These are phyloP conservation scores for Nakazawaea siamensis DNA, from an alignment of 805 yeast species.

Conservation along the genomic window DNA sequence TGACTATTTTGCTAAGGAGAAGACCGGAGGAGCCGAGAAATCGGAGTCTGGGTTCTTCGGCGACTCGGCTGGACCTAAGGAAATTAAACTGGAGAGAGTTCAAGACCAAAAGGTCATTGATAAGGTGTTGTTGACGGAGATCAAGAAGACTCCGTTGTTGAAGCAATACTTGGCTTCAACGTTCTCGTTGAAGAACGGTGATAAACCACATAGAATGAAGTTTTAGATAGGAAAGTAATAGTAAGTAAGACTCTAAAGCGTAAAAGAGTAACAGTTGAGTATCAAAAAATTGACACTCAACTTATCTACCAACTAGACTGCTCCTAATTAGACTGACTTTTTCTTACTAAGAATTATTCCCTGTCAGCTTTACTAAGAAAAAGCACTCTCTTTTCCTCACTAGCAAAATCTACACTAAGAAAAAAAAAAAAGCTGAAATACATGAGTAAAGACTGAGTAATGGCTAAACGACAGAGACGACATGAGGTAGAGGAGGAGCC, in stretches of 20 bases:
- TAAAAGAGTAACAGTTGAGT: too few relatives aligned
- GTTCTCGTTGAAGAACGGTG: conserved; percentile 96
- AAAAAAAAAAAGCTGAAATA: too few relatives aligned
- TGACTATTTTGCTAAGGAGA: conserved; percentile 95
- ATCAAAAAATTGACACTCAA: too few relatives aligned
- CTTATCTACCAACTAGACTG: too few relatives aligned
- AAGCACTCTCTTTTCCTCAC: too few relatives aligned
- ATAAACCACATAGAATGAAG: conserved; percentile 96
- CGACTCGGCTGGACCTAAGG: conserved; percentile 69
- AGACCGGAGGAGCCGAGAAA: conserved; percentile 71
- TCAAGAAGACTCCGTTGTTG: conserved; percentile 95
- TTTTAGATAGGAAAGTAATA: conserved; percentile 44
- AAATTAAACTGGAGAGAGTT: conserved; percentile 86
- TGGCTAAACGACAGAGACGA: too few relatives aligned
- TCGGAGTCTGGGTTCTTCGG: conserved; percentile 90
- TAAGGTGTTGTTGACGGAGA: conserved; percentile 83
- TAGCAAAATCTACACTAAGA: too few relatives aligned
- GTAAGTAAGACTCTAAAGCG: neutral
- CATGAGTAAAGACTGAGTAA: too few relatives aligned
- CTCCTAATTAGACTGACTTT: too few relatives aligned
- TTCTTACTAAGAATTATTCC: too few relatives aligned
- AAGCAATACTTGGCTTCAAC: conserved; percentile 93
- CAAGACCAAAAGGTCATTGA: conserved; percentile 96
- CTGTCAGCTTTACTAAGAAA: too few relatives aligned
- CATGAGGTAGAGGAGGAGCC: too few relatives aligned